Evolutionary conservation across 1,139 yeast species (phyloP).

Genomic region (Pneumocystis oryctolagi): DNA sequence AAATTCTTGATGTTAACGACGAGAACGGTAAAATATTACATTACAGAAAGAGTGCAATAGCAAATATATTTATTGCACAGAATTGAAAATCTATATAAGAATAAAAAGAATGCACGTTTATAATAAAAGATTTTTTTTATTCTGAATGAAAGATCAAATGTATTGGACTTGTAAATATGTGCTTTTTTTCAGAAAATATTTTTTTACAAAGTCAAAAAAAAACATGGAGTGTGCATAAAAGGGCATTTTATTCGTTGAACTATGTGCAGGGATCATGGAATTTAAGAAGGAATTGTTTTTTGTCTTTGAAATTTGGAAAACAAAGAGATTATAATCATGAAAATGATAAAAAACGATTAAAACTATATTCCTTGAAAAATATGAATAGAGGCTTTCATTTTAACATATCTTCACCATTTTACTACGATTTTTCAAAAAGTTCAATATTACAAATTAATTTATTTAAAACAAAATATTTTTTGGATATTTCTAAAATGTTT

Average conservation of each 20-base stretch:
- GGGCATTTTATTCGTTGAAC: not conserved
- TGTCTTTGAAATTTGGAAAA: not conserved
- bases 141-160: not conserved
- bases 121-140: not conserved
- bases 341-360: not conserved
- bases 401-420: not conserved
- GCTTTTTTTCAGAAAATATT: not conserved
- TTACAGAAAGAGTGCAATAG: not conserved
- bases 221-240: not conserved
- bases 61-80: too few relatives aligned
- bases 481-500: not conserved
- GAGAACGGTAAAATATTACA: too few relatives aligned
- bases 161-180: not conserved
- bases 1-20: not conserved
- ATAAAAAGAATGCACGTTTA: not conserved
- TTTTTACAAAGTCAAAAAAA: too few relatives aligned
- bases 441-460: not conserved
- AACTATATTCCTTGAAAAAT: not conserved
- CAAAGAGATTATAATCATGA: not conserved
- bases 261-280: not conserved
- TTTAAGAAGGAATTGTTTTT: not conserved
- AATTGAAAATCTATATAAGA: not conserved
- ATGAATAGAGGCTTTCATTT: not conserved
- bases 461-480: not conserved
- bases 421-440: not conserved